Evolutionary conservation across 1,284 basidiomycete genomes (phyloP), one percentile per base, ranked within the genome.

Genomic region (Irpex sp.): DNA sequence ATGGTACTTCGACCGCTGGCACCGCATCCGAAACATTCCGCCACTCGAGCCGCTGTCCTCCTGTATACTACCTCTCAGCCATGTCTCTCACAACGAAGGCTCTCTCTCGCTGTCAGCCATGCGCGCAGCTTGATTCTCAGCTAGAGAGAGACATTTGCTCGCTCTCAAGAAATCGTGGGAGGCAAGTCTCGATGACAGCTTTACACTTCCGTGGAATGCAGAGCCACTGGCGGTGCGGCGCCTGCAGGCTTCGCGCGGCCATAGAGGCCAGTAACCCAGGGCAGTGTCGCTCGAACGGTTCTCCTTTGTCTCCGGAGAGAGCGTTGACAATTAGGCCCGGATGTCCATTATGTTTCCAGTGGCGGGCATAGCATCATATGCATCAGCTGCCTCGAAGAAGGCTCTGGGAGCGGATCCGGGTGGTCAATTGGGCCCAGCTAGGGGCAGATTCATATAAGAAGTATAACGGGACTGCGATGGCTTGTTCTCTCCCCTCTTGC

Each of bases 361-460:
- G 39, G 39, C 39, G 39, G 31, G 11, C 39, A 46, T 46, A 46
- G 39, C 39, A 46, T 46, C 39, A 46, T n/a, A 46, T 46, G 39
- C 39, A 46, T 46, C 39, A 46, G 13, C 39, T 46, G 39, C n/a
- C 39, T 46, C n/a, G 13, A 46, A 46, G n/a, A 46, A 46, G 39
- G 39, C 39, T 46, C 39, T 46, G 39, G 39, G 39, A 46, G 39
- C 39, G 39, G 39, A n/a, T 46, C 39, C 39, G 39, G 39, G 5
- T 11, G 39, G 39, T 46, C 39, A 46, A 46, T 46, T 46, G 39
- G 39, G 39, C 39, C 39, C 39, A 46, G 39, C 39, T 46, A 13
- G n/a, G 39, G 39, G 39, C 13, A 13, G n/a, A 46, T 46, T 46
- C 13, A 35, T 65, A 65, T 65, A 65, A 65, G 61, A 57, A 51